phyloP scores from a whole-genome alignment of 768 basidiomycete species.

The Lactarius vividus region DNA sequence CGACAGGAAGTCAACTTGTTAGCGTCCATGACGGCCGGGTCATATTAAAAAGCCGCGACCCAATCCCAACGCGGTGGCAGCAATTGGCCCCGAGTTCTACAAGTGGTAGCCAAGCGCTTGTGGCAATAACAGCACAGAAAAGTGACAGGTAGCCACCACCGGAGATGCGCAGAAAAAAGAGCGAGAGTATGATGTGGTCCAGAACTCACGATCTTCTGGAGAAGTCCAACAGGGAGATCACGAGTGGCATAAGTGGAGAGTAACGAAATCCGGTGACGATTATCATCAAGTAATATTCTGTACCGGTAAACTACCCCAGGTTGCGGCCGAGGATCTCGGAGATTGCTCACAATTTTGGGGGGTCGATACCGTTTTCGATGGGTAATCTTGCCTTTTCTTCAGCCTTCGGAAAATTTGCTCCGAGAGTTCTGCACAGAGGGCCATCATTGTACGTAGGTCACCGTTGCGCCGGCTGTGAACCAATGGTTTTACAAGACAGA shows the following conservation, averaged over 20 bases:
- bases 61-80: neutral
- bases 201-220: neutral
- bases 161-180: neutral
- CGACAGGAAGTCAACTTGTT: neutral
- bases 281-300: neutral
- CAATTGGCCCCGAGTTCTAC: neutral
- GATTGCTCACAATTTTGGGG: neutral
- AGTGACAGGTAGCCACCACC: neutral
- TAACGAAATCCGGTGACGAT: neutral
- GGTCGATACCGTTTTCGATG: neutral
- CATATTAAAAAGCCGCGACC: neutral
- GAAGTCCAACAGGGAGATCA: neutral
- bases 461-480: neutral
- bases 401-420: neutral
- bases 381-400: neutral
- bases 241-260: neutral
- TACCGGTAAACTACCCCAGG: neutral
- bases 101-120: neutral
- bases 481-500: neutral
- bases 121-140: neutral
- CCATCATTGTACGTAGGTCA: neutral
- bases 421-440: neutral
- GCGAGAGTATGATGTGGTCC: neutral
- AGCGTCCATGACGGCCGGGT: neutral
- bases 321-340: slow-evolving; percentile 5